Conservation (phyloP, 306 rosid species). For the Acmispon strigosus region DNA sequence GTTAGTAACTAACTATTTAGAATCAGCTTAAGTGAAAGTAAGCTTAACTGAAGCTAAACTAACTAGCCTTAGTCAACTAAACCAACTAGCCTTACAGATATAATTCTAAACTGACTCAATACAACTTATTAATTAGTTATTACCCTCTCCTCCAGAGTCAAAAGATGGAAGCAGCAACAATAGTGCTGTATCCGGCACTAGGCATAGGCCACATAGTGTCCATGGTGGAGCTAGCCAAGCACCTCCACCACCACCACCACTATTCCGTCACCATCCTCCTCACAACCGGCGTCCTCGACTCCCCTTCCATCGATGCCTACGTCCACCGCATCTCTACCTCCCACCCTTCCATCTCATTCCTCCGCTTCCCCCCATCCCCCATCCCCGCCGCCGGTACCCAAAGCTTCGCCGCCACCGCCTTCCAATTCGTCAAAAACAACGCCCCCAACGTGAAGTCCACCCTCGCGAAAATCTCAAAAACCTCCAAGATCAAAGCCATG, state of each 20-base stretch:
- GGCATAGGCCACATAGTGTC: constrained; percentile 20
- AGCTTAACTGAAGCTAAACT: no score
- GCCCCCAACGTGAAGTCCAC: background rate
- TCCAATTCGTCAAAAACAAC: background rate
- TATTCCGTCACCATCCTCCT: constrained; percentile 14
- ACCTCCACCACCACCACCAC: background rate
- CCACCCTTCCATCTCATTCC: constrained; percentile 21
- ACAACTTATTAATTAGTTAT: no score
- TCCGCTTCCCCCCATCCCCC: background rate
- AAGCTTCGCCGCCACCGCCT: background rate
- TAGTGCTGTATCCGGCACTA: constrained; percentile 15
- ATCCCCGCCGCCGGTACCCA: background rate
- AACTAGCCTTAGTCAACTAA: no score
- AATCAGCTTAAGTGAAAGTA: no score
- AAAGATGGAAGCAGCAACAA: background rate
- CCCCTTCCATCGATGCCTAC: constrained; percentile 6
- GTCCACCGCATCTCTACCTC: constrained; percentile 12
- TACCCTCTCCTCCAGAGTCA: no score
- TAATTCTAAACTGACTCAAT: no score
- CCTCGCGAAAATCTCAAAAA: background rate
- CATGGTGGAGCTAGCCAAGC: constrained; percentile 18
- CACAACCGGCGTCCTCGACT: constrained; percentile 8
- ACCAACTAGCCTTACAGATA: no score
- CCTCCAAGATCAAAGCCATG: background rate
- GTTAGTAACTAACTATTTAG: no score